Evolutionary conservation across 176 grass and related monocot genomes (phyloP).

Genomic region (Phyllostachys edulis): DNA sequence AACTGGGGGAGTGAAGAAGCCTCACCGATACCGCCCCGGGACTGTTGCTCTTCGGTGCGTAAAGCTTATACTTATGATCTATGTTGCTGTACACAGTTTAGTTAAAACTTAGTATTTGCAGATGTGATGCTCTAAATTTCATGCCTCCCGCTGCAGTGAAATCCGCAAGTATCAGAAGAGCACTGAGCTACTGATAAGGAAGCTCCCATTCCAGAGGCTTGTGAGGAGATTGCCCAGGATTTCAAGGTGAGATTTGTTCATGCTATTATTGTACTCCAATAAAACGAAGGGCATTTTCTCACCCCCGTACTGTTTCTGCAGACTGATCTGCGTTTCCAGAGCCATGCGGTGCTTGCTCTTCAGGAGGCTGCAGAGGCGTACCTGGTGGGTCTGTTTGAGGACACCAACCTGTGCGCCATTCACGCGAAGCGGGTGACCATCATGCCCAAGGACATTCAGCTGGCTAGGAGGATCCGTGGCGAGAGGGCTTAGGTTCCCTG

Average conservation of each 20-base stretch:
- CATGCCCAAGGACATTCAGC: conserved; percentile 80
- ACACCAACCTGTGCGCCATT: conserved; percentile 67
- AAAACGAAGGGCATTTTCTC: background rate
- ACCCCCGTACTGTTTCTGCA: conserved; percentile 20
- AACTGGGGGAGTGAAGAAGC: conserved; percentile 76
- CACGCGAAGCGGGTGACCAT: conserved; percentile 71
- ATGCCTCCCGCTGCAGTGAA: conserved; percentile 36
- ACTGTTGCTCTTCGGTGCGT: conserved; percentile 65
- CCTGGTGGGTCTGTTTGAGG: conserved; percentile 66
- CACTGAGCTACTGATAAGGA: conserved; percentile 63
- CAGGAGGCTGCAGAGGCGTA: conserved; percentile 69
- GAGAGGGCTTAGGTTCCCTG: conserved; percentile 50
- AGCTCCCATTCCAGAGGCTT: conserved; percentile 77
- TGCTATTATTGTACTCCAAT: background rate
- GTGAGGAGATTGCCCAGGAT: conserved; percentile 74
- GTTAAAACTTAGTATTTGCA: background rate
- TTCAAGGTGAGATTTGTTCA: conserved; percentile 47
- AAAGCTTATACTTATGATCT: background rate
- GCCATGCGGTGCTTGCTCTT: conserved; percentile 59
- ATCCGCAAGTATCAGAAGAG: conserved; percentile 74
- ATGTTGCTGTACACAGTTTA: background rate
- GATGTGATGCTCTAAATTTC: background rate
- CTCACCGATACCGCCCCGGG: conserved; percentile 67
- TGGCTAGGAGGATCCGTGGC: conserved; percentile 64
- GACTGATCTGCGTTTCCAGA: conserved; percentile 74